phyloP scores from a whole-genome alignment of 1,284 basidiomycete genomes.

The Cutaneotrichosporon sp. region DNA sequence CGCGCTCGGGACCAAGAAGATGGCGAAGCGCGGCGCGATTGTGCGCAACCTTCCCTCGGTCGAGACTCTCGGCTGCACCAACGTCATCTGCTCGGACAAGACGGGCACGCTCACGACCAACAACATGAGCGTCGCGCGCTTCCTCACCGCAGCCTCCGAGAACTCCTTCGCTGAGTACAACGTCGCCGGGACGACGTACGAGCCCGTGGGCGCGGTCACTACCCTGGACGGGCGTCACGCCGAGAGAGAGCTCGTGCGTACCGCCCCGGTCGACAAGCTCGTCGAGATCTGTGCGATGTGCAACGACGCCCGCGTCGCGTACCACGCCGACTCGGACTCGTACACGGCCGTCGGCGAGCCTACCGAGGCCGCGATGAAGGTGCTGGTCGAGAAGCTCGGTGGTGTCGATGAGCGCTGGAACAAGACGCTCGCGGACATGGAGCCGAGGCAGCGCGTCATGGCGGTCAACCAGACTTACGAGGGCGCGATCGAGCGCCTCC shows the following conservation, averaged over 20 bases:
- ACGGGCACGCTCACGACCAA: slow-evolving; percentile 94
- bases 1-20: slow-evolving; percentile 93
- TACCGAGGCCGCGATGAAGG: slow-evolving; percentile 91
- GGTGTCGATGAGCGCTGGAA: slow-evolving; percentile 57
- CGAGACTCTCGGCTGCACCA: slow-evolving; percentile 93
- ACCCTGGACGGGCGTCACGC: slow-evolving; percentile 65
- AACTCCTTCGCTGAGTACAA: slow-evolving; percentile 66
- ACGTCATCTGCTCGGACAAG: slow-evolving; percentile 97
- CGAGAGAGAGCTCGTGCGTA: slow-evolving; percentile 60
- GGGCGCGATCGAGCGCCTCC: slow-evolving; percentile 68
- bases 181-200: slow-evolving; percentile 87
- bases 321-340: slow-evolving; percentile 64
- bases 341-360: slow-evolving; percentile 93
- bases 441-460: slow-evolving; percentile 67
- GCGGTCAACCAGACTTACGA: slow-evolving; percentile 84
- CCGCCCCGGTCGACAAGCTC: slow-evolving; percentile 74
- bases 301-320: slow-evolving; percentile 89
- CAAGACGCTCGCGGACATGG: slow-evolving; percentile 61
- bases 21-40: slow-evolving; percentile 97
- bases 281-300: slow-evolving; percentile 89
- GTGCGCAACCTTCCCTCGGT: slow-evolving; percentile 94
- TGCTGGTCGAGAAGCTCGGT: slow-evolving; percentile 83
- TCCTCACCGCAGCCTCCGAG: slow-evolving; percentile 63
- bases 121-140: slow-evolving; percentile 91
- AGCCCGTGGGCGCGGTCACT: slow-evolving; percentile 73